Base-by-base conservation (phyloP, 306 rosid genomes). In the Cotoneaster glaucophyllus region DNA sequence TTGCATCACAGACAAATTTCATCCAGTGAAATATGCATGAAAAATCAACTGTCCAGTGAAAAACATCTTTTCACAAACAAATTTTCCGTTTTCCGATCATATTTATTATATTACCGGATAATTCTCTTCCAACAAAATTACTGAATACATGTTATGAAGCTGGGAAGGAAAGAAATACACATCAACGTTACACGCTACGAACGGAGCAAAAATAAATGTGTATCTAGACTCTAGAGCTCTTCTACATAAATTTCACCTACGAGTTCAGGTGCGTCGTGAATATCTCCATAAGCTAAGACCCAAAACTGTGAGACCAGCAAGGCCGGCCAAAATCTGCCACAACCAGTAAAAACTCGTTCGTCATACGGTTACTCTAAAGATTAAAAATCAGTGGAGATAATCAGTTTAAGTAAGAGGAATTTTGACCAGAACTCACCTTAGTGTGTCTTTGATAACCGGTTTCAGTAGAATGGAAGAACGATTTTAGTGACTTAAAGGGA, bases 261-360 rank as follows among this genome's bases (percentile, higher is more conserved):
- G 82, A 85, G 72, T 85, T 87, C 50, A 26, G 79, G 83, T 80
- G 18, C 83, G 85, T 64, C 90, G 75, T 31, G 89, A 85, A 59
- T 77, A 88, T 83, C 92, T 90, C 97, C 96, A 92, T 81, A 92
- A 79, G 84, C 85, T 71, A 50, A 92, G 61, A 21, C 78, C 86
- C 84, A 94, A 71, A 82, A 83, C 88, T 3, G 88, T 81, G 71
- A 94, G 53, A 43, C 92, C 84, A 14, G 91, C 95, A 18, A 90
- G 45, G 71, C 93, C 90, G 3, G 77, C 96, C 80, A 92, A 78
- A 73, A 92, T 82, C 97, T 94, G 97, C 78, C 67, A 85, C 32
- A 78, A 28, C 31, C 64, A 73, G 64, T 45, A 75, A 57, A 77
- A 77, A 11, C 37, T 4, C 17, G n/a, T 37, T 64, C 29, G 65